Evolutionary conservation across 768 basidiomycete genomes (phyloP).

Genomic region (Pluteus cervinus): DNA sequence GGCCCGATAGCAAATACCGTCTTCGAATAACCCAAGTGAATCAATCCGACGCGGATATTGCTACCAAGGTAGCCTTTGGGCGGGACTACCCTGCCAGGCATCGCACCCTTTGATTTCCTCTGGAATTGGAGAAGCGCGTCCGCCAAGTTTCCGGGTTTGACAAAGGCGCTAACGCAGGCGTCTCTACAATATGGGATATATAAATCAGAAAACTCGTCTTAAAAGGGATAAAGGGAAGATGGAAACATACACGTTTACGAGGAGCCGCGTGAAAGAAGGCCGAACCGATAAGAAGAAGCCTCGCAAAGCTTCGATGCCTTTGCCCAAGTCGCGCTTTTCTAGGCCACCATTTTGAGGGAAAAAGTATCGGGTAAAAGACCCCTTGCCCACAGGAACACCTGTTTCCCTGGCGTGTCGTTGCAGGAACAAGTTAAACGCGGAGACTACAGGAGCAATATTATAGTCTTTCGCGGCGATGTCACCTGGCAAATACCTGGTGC

Average conservation of each 20-base stretch:
- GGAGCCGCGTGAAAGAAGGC: constrained; percentile 19
- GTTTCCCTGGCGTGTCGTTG: constrained; percentile 27
- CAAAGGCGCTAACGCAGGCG: constrained; percentile 3
- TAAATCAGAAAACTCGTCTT: neutral
- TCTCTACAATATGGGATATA: neutral
- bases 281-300: constrained; percentile 18
- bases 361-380: constrained; percentile 34
- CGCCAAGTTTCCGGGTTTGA: constrained; percentile 2
- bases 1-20: constrained; percentile 50
- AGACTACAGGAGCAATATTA: constrained; percentile 32
- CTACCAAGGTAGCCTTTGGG: no score
- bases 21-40: constrained; percentile 71
- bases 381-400: constrained; percentile 33
- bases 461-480: no score
- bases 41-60: no score
- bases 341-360: constrained; percentile 20
- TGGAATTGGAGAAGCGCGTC: neutral
- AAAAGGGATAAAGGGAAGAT: neutral
- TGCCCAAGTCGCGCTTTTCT: constrained; percentile 8
- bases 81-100: no score
- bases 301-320: constrained; percentile 16
- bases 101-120: neutral
- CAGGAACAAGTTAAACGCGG: constrained; percentile 42
- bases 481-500: no score
- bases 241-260: constrained; percentile 20